A percentile compares a stretch with the other conserved stretches of the same genome.
Evolutionary conservation across 768 basidiomycete genomes (phyloP).

Genomic region (Phanerochaete sordida): DNA sequence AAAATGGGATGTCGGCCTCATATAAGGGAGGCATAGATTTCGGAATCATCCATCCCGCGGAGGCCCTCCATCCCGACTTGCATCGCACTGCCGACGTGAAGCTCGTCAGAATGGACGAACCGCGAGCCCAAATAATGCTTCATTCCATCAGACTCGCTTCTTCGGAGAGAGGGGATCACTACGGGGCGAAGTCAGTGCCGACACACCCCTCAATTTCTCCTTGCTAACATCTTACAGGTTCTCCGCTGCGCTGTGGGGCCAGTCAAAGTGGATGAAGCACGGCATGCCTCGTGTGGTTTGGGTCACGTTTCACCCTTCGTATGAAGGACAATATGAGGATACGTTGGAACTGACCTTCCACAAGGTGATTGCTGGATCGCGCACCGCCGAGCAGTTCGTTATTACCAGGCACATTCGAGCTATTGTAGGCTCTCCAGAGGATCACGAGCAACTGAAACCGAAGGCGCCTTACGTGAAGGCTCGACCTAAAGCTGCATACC

Average conservation of each 20-base stretch:
- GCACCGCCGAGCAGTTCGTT: constrained; percentile 35
- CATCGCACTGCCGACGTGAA: constrained; percentile 3
- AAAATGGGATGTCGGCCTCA: constrained; percentile 13
- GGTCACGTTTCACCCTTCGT: constrained; percentile 19
- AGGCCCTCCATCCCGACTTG: constrained; percentile 8
- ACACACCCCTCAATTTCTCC: not conserved
- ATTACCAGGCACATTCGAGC: constrained; percentile 44
- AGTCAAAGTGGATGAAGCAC: not conserved
- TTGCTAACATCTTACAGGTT: constrained; percentile 10
- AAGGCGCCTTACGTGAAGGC: constrained; percentile 39
- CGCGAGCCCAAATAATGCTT: not conserved
- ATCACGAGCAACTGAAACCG: constrained; percentile 46
- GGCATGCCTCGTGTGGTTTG: constrained; percentile 2
- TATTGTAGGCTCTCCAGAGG: constrained; percentile 45
- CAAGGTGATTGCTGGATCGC: constrained; percentile 21
- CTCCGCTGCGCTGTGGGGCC: constrained; percentile 1
- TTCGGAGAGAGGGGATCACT: constrained; percentile 4
- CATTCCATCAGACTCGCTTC: not conserved
- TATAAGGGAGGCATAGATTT: constrained; percentile 20
- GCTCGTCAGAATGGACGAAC: constrained; percentile 9
- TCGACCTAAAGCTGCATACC: constrained; percentile 6
- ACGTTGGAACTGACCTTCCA: constrained; percentile 44
- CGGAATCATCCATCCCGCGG: constrained; percentile 16
- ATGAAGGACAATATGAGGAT: constrained; percentile 44
- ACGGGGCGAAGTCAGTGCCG: constrained; percentile 4